These are phyloP conservation scores for Penicillium vulpinum DNA, from an alignment of 2,329 filamentous ascomycete genomes.

Conservation along the genomic window DNA sequence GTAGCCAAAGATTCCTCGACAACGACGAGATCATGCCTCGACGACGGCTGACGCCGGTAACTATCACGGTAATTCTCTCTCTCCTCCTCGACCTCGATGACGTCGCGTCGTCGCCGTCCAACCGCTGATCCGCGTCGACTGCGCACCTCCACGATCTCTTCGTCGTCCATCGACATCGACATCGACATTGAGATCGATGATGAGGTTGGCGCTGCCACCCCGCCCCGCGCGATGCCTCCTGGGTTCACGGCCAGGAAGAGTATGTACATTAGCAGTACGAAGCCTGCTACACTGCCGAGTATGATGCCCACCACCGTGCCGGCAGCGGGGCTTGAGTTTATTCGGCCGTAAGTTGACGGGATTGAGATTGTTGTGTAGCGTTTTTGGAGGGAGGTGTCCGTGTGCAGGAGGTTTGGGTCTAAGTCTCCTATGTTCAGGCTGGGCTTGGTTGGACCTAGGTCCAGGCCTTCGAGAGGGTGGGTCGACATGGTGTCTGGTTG, in stretches of 20 bases:
- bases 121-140: constrained; percentile 18
- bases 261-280: constrained; percentile 56
- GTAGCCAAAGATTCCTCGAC: constrained; percentile 37
- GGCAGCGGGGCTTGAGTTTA: constrained; percentile 54
- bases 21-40: constrained; percentile 24
- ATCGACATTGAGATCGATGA: constrained; percentile 12
- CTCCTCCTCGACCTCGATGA: constrained; percentile 37
- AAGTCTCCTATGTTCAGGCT: background rate
- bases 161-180: constrained; percentile 26
- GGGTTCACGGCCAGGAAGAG: constrained; percentile 54
- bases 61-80: constrained; percentile 27
- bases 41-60: constrained; percentile 22
- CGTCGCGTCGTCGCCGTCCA: constrained; percentile 19
- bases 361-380: constrained; percentile 50
- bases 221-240: constrained; percentile 36
- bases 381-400: constrained; percentile 16
- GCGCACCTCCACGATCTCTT: constrained; percentile 29
- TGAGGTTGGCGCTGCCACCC: constrained; percentile 7
- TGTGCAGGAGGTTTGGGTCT: constrained; percentile 9
- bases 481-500: background rate
- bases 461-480: background rate
- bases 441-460: constrained; percentile 3
- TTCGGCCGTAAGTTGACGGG: constrained; percentile 60
- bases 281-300: constrained; percentile 50
- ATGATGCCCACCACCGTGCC: constrained; percentile 62